A percentile compares a stretch with the other conserved stretches of the same genome.
phyloP scores from a whole-genome alignment of 306 rosid genomes.

The Fragaria nilgerrensis region DNA sequence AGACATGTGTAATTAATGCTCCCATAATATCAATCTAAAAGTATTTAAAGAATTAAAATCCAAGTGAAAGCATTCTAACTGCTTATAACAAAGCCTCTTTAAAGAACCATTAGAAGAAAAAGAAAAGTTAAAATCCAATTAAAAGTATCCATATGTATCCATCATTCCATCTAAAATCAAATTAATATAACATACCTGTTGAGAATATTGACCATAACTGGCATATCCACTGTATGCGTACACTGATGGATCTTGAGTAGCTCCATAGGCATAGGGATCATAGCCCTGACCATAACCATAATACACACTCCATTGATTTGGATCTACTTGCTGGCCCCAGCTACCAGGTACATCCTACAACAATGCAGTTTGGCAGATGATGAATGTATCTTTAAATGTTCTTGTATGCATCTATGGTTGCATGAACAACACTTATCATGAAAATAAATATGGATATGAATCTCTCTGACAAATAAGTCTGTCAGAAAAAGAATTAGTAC shows the following conservation, averaged over 20 bases:
- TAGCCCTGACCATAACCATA: constrained; percentile 90
- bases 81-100: neutral
- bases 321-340: constrained; percentile 80
- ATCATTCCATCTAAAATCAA: constrained; percentile 1
- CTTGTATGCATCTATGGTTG: neutral
- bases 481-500: neutral
- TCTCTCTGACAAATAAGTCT: neutral
- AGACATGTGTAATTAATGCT: neutral
- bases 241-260: constrained; percentile 69
- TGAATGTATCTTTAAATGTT: neutral
- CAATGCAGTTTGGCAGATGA: constrained; percentile 5
- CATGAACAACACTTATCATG: neutral
- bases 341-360: constrained; percentile 60
- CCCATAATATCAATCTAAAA: neutral
- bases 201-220: constrained; percentile 80
- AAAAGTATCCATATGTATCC: neutral
- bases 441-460: neutral
- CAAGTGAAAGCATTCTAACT: neutral
- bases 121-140: neutral
- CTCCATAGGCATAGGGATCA: constrained; percentile 74
- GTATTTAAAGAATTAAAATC: neutral
- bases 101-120: neutral
- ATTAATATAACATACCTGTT: constrained; percentile 46
- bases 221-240: constrained; percentile 77
- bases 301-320: constrained; percentile 75